A percentile compares a stretch with the other conserved stretches of the same genome.
Conservation (phyloP, 2,329 filamentous ascomycete species). For the Stagonosporopsis rhizophila region DNA sequence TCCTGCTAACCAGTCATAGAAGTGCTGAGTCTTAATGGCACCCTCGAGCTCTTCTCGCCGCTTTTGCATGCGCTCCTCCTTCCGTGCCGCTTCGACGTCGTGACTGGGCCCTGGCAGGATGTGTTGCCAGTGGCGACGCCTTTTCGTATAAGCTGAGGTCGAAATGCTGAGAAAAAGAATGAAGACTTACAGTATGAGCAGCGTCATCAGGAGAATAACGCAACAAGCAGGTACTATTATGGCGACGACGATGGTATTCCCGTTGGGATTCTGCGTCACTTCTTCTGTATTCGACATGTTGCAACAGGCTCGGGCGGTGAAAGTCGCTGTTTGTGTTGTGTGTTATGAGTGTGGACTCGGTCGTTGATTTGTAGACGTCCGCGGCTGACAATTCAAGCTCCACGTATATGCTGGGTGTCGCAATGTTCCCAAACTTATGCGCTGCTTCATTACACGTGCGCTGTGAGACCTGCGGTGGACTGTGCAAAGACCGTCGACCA, state of each 20-base stretch:
- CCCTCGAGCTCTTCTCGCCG: slow-evolving; percentile 42
- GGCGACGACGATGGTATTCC: slow-evolving; percentile 35
- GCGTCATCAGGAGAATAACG: slow-evolving; percentile 38
- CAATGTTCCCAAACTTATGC: slow-evolving; percentile 6
- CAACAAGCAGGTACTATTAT: slow-evolving; percentile 44
- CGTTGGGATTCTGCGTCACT: background rate
- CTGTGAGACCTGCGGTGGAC: slow-evolving; percentile 2
- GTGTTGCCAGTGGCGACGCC: slow-evolving; percentile 31
- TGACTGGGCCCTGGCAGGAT: slow-evolving; percentile 28
- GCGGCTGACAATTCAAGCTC: slow-evolving; percentile 21
- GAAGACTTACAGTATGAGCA: slow-evolving; percentile 41
- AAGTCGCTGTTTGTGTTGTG: background rate
- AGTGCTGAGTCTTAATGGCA: slow-evolving; percentile 41
- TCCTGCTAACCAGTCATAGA: slow-evolving; percentile 42
- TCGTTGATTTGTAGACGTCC: background rate
- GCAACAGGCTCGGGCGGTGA: background rate
- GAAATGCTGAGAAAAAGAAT: background rate
- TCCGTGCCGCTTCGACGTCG: slow-evolving; percentile 20
- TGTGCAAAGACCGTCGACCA: background rate
- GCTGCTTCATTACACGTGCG: slow-evolving; percentile 1
- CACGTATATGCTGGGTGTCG: slow-evolving; percentile 23
- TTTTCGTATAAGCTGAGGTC: slow-evolving; percentile 12
- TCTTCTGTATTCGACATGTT: slow-evolving; percentile 8
- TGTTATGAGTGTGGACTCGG: background rate
- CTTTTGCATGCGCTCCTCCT: slow-evolving; percentile 35